These are phyloP conservation scores for Lepidium campestre DNA, from an alignment of 441 rosid species.

Conservation along the genomic window DNA sequence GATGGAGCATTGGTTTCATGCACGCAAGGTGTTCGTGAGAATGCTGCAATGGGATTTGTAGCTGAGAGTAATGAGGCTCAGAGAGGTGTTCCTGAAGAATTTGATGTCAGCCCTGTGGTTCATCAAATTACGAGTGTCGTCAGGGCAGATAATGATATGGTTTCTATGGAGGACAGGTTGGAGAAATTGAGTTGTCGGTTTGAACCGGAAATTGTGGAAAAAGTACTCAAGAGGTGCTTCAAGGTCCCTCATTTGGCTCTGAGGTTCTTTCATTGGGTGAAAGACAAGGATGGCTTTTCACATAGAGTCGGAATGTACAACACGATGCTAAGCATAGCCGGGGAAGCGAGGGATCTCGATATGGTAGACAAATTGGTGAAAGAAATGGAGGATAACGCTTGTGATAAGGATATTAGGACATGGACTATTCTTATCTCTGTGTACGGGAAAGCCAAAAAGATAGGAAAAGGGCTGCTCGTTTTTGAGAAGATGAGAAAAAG, in stretches of 20 bases:
- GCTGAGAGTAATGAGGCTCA: slow-evolving; percentile 10
- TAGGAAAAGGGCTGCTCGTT: slow-evolving; percentile 43
- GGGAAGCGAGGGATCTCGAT: slow-evolving; percentile 46
- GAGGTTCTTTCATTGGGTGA: slow-evolving; percentile 70
- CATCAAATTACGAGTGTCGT: slow-evolving; percentile 46
- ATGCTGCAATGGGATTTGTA: slow-evolving; percentile 26
- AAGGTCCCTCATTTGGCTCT: slow-evolving; percentile 70
- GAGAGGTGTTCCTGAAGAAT: slow-evolving; percentile 10
- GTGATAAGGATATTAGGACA: slow-evolving; percentile 46
- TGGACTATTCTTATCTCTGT: slow-evolving; percentile 61
- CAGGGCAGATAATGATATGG: slow-evolving; percentile 32
- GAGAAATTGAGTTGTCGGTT: slow-evolving; percentile 37
- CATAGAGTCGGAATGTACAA: slow-evolving; percentile 42
- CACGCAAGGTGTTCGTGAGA: slow-evolving; percentile 46
- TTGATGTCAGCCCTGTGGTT: slow-evolving; percentile 48
- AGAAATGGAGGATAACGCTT: slow-evolving; percentile 57
- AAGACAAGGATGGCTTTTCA: slow-evolving; percentile 39
- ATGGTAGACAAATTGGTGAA: slow-evolving; percentile 39
- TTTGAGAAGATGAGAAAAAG: slow-evolving; percentile 58
- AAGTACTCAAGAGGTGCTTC: slow-evolving; percentile 66
- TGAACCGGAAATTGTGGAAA: slow-evolving; percentile 55
- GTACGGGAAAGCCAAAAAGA: slow-evolving; percentile 53
- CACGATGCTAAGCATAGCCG: slow-evolving; percentile 48
- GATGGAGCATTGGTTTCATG: slow-evolving; percentile 17
- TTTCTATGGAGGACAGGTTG: slow-evolving; percentile 59